Conservation (phyloP, 805 yeast species). For the Zygotorulaspora danielsina region DNA sequence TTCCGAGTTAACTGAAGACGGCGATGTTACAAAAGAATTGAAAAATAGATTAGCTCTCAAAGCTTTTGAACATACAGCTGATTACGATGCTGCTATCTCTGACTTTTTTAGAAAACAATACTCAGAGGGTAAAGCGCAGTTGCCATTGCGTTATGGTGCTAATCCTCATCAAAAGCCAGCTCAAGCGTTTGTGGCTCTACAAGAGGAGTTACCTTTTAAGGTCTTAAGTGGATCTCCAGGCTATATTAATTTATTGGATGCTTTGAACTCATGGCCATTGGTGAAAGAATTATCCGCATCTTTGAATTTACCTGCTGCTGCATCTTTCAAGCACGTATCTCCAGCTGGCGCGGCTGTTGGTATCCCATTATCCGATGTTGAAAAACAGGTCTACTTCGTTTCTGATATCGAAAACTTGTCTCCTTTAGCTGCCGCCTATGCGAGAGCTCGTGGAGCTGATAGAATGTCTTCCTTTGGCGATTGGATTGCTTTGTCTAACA, state of each 20-base stretch:
- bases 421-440: conserved; percentile 96
- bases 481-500: conserved; percentile 94
- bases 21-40: conserved; percentile 66
- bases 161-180: conserved; percentile 99
- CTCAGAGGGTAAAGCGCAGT: conserved; percentile 82
- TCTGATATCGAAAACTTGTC: conserved; percentile 91
- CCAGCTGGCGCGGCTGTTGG: conserved; percentile 99
- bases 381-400: conserved; percentile 93
- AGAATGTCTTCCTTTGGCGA: conserved; percentile 99
- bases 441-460: conserved; percentile 99
- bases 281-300: conserved; percentile 95
- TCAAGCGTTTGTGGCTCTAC: conserved; percentile 85
- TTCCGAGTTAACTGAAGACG: conserved; percentile 62
- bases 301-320: conserved; percentile 95
- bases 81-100: conserved; percentile 90
- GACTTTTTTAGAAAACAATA: conserved; percentile 98
- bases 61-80: conserved; percentile 98
- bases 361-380: conserved; percentile 81
- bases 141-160: conserved; percentile 96
- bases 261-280: conserved; percentile 97
- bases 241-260: conserved; percentile 93
- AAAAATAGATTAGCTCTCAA: conserved; percentile 86
- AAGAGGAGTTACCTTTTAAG: conserved; percentile 86
- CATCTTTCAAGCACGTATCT: conserved; percentile 96
- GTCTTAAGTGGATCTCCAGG: conserved; percentile 96